Evolutionary conservation across 73 alveolate genomes (phyloP), one percentile per base, ranked within the genome.

Genomic region (Tetrahymena borealis): DNA sequence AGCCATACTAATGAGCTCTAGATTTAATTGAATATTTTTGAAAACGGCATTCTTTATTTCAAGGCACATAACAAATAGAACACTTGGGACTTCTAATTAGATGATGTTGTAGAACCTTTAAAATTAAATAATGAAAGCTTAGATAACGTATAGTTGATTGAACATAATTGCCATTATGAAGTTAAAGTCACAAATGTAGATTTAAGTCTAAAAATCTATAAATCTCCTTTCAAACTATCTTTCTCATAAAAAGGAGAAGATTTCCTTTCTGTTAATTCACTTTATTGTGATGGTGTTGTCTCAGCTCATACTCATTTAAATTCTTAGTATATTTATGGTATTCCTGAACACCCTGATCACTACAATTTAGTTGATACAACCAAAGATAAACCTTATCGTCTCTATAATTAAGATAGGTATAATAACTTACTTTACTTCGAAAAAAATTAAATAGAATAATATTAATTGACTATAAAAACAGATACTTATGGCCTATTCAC

Each of bases 341-440:
- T 95, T 24, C 96, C 96, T 39, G 96, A 95, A 78, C 92, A 93
- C 78, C 90, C 95, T 2, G 95, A 93, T 77, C 78, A 93, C 28
- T 95, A 93, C 40, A 78, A 38, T 6, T 79, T 95, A 16, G 32
- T 20, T 32, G 94, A 95, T 43, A 93, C 96, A 20, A 85, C 43
- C 11, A 77, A 92, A 6, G 91, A 78, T 11, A 33, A 37, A 10
- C 94, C 94, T 3, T 60, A 60, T 24, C 85, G 85, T 28, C 78
- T 28, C 12, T 39, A 38, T 39, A 38, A 85, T 38, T 43, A 32
- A 32, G 85, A 60, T 35, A 85, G 91, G 77, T 38, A n/a, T n/a
- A n/a, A n/a, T n/a, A n/a, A n/a, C n/a, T n/a, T n/a, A n/a, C n/a
- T 9, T 43, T 60, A 7, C 35, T 0, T 35, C 1, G 16, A 13